These are phyloP conservation scores for Rhodotorula sp. DNA, from an alignment of 1,284 basidiomycete genomes.

Conservation along the genomic window DNA sequence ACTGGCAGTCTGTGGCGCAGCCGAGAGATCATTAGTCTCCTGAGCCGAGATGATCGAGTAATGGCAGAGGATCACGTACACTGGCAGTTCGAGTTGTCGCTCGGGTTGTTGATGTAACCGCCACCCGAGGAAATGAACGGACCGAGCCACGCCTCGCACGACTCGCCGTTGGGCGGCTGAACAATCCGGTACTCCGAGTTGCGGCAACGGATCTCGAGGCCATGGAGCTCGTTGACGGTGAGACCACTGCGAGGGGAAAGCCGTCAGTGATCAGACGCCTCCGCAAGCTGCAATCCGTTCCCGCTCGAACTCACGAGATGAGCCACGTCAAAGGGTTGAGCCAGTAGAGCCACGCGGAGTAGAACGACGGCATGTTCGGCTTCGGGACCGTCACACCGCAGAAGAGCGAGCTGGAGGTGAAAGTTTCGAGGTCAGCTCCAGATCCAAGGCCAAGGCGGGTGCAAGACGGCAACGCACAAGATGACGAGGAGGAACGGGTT, in stretches of 20 bases:
- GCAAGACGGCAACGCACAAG: not conserved
- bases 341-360: slow-evolving; percentile 63
- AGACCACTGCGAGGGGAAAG: slow-evolving; percentile 53
- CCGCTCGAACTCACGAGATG: slow-evolving; percentile 22
- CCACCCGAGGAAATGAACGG: slow-evolving; percentile 49
- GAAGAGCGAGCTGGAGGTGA: slow-evolving; percentile 26
- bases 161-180: slow-evolving; percentile 47
- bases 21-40: not conserved
- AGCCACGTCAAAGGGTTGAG: slow-evolving; percentile 47
- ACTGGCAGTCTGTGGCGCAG: slow-evolving; percentile 50
- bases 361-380: slow-evolving; percentile 63
- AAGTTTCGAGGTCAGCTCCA: no score
- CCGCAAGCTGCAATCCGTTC: no score
- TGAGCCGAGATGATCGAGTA: slow-evolving; percentile 8
- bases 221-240: slow-evolving; percentile 75
- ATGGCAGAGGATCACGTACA: slow-evolving; percentile 49
- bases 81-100: slow-evolving; percentile 61
- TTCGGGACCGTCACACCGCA: slow-evolving; percentile 42
- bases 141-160: slow-evolving; percentile 47
- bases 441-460: no score
- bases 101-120: slow-evolving; percentile 75
- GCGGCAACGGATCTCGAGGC: slow-evolving; percentile 58
- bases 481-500: slow-evolving; percentile 64
- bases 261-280: no score
- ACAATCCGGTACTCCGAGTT: slow-evolving; percentile 46